Base-by-base conservation (phyloP, 2,329 filamentous ascomycete genomes). In the Calonectria pseudoturangicola region DNA sequence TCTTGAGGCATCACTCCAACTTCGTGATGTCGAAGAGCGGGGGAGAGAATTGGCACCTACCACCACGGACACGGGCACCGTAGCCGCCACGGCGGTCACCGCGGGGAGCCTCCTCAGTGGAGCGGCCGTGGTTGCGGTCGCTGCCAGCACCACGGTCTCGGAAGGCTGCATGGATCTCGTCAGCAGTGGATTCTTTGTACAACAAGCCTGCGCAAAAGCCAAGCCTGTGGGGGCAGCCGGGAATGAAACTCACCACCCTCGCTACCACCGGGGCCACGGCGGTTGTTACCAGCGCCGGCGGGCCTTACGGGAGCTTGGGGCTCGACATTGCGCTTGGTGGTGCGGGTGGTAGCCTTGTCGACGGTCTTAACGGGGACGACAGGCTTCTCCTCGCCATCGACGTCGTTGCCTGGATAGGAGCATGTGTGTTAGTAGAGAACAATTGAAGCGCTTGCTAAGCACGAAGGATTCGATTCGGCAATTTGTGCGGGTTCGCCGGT, bases 321-420 rank as follows among this genome's bases (percentile, higher is more conserved):
- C 84, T 94, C 93, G 84, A 91, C 93, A 88, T 96, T 96, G 89
- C 95, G 95, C 93, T 98, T 98, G 84, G 85, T 87, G 77, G 91
- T 90, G 86, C 95, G 93, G 82, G 92, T 88, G 79, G 89, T 87
- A 79, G 92, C 91, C 92, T 97, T 98, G 86, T 98, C 95, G 84
- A 97, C 91, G 85, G 94, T 94, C 92, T 95, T 97, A 82, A 94
- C 92, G 82, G 95, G 96, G 84, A 93, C 93, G 82, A 93, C 92
- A 87, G 92, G 92, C 87, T 96, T 95, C 85, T 87, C 87, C 84
- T 91, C 91, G 83, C 89, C 89, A 83, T 85, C 84, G 73, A 89
- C 88, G 85, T 91, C 90, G 85, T 91, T 91, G 85, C 91, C 91
- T 91, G 79, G 64, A 70, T 50, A 28, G 64, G 30, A 45, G 47